phyloP scores from a whole-genome alignment of 2,329 filamentous ascomycete species.

The Alternaria brassicae region DNA sequence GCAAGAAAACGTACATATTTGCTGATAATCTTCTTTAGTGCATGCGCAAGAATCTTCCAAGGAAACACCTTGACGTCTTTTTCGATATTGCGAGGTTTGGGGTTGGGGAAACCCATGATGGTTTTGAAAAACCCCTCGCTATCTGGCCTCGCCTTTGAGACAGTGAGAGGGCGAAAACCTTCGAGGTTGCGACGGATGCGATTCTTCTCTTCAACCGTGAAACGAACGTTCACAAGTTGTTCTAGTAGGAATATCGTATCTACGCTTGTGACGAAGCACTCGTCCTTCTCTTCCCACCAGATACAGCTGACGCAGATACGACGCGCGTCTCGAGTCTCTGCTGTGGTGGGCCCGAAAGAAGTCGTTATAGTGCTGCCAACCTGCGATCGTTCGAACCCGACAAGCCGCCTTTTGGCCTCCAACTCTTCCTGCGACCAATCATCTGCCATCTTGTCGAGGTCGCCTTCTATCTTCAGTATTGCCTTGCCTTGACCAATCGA shows the following conservation, averaged over 20 bases:
- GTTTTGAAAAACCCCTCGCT: conserved; percentile 98
- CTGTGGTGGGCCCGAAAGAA: conserved; percentile 78
- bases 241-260: conserved; percentile 97
- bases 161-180: conserved; percentile 88
- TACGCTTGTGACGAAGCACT: conserved; percentile 94
- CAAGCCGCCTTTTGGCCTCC: conserved; percentile 79
- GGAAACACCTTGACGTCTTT: conserved; percentile 99
- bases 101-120: conserved; percentile 96
- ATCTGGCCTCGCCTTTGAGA: conserved; percentile 90
- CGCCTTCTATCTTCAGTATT: conserved; percentile 81
- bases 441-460: conserved; percentile 82
- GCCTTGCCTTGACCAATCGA: conserved; percentile 82
- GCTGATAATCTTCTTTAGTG: conserved; percentile 96
- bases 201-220: conserved; percentile 98
- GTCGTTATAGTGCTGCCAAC: conserved; percentile 80
- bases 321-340: conserved; percentile 79
- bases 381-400: conserved; percentile 86
- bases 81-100: conserved; percentile 96
- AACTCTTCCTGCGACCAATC: conserved; percentile 85
- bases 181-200: conserved; percentile 94
- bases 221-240: conserved; percentile 82
- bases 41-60: conserved; percentile 86
- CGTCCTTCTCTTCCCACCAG: conserved; percentile 89
- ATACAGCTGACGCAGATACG: conserved; percentile 98
- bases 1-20: conserved; percentile 75